Conservation (phyloP, 108 stramenopile genomes). For the Epipyxis sp. region DNA sequence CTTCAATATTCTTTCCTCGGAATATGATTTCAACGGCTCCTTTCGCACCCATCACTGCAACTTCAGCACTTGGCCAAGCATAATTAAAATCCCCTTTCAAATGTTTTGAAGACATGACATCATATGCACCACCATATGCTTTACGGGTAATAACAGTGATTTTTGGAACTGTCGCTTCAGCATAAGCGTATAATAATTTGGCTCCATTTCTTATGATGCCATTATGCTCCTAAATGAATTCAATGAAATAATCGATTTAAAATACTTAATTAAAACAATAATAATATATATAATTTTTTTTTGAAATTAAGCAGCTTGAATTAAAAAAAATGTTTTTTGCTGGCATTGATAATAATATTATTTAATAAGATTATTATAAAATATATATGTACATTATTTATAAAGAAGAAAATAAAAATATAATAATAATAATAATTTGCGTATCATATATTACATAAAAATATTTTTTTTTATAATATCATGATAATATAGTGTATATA, state of each 20-base stretch:
- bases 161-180: slow-evolving; percentile 92
- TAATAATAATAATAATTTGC: slow-evolving; percentile 38
- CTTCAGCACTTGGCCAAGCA: slow-evolving; percentile 94
- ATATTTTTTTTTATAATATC: no score
- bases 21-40: slow-evolving; percentile 98
- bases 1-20: slow-evolving; percentile 89
- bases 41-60: slow-evolving; percentile 99
- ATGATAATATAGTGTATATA: no score
- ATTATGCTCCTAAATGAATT: slow-evolving; percentile 61
- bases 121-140: slow-evolving; percentile 99
- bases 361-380: no score
- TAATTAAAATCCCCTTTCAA: slow-evolving; percentile 94
- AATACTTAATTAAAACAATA: background rate
- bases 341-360: background rate
- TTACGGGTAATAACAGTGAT: slow-evolving; percentile 97
- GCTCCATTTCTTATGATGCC: slow-evolving; percentile 94
- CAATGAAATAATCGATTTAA: slow-evolving; percentile 20
- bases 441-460: slow-evolving; percentile 67
- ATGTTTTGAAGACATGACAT: slow-evolving; percentile 98
- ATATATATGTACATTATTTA: no score
- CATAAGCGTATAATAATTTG: slow-evolving; percentile 97
- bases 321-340: no score
- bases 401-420: no score
- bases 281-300: no score
- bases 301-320: no score